phyloP scores from a whole-genome alignment of 805 yeast species.

The Sungouiozyma intestinalis region DNA sequence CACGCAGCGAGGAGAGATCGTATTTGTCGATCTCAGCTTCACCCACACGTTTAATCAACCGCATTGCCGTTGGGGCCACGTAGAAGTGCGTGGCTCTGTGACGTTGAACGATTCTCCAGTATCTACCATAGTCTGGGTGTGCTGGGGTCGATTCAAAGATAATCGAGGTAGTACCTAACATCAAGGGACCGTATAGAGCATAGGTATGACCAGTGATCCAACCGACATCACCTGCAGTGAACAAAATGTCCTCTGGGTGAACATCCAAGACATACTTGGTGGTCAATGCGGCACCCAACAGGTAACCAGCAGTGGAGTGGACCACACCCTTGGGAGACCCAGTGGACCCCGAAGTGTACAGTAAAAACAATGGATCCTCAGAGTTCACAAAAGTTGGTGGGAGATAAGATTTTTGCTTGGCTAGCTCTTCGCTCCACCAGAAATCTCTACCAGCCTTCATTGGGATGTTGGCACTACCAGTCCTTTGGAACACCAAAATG shows the following conservation, averaged over 20 bases:
- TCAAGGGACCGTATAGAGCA: constrained; percentile 87
- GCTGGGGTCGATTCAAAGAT: constrained; percentile 98
- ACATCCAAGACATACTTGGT: constrained; percentile 91
- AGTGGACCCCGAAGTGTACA: constrained; percentile 96
- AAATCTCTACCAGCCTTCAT: constrained; percentile 74
- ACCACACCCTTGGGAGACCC: constrained; percentile 98
- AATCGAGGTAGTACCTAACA: constrained; percentile 80
- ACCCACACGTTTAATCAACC: constrained; percentile 86
- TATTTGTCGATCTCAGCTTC: constrained; percentile 69
- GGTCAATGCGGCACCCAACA: constrained; percentile 84
- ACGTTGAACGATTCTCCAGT: constrained; percentile 92
- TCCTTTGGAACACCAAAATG: constrained; percentile 81
- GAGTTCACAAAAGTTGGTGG: constrained; percentile 82
- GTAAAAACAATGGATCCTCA: constrained; percentile 91
- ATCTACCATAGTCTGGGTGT: constrained; percentile 87
- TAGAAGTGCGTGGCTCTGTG: constrained; percentile 89
- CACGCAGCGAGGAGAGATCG: constrained; percentile 79
- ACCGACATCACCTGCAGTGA: constrained; percentile 98
- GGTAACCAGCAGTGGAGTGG: constrained; percentile 90
- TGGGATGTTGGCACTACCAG: constrained; percentile 63
- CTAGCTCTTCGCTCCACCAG: constrained; percentile 91
- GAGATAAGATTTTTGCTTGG: constrained; percentile 69
- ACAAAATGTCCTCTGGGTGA: constrained; percentile 75
- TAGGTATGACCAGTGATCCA: constrained; percentile 99
- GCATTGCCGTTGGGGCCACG: constrained; percentile 96